Evolutionary conservation across 2,329 filamentous ascomycete genomes (phyloP).

Genomic region (Rhexocercosporidium sp.): DNA sequence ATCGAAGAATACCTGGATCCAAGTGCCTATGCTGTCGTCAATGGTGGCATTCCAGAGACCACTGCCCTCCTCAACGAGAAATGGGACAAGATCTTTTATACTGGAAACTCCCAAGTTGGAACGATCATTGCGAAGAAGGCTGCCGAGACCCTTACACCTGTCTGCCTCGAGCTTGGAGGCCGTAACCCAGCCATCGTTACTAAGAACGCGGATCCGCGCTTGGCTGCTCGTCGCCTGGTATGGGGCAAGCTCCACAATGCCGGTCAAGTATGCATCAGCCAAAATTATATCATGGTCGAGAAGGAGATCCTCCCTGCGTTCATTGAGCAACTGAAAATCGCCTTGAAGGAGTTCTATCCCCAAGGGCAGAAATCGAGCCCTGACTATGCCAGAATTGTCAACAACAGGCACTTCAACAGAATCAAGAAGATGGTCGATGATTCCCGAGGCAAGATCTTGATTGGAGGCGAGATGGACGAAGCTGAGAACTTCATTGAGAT

Average conservation of each 20-base stretch:
- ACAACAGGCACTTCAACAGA: slow-evolving; percentile 77
- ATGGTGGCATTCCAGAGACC: slow-evolving; percentile 81
- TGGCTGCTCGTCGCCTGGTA: slow-evolving; percentile 82
- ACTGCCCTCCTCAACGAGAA: slow-evolving; percentile 83
- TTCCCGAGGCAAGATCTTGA: slow-evolving; percentile 80
- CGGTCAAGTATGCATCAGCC: slow-evolving; percentile 89
- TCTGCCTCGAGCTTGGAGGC: slow-evolving; percentile 88
- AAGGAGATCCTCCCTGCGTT: slow-evolving; percentile 73
- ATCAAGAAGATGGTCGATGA: slow-evolving; percentile 92
- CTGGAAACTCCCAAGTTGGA: slow-evolving; percentile 78
- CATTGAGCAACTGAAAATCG: slow-evolving; percentile 73
- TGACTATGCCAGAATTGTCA: slow-evolving; percentile 83
- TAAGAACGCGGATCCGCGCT: slow-evolving; percentile 75
- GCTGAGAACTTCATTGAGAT: slow-evolving; percentile 84
- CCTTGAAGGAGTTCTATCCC: slow-evolving; percentile 81
- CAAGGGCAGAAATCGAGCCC: slow-evolving; percentile 77
- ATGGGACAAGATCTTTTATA: slow-evolving; percentile 99
- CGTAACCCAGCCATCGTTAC: slow-evolving; percentile 92
- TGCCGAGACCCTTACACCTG: slow-evolving; percentile 84
- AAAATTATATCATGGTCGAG: slow-evolving; percentile 91
- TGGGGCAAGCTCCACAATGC: slow-evolving; percentile 90
- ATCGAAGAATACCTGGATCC: slow-evolving; percentile 78
- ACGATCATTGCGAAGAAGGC: slow-evolving; percentile 90
- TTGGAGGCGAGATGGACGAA: slow-evolving; percentile 85
- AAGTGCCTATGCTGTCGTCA: slow-evolving; percentile 76